These are phyloP conservation scores for Cyberlindnera veronae DNA, from an alignment of 805 yeast species.

Conservation along the genomic window DNA sequence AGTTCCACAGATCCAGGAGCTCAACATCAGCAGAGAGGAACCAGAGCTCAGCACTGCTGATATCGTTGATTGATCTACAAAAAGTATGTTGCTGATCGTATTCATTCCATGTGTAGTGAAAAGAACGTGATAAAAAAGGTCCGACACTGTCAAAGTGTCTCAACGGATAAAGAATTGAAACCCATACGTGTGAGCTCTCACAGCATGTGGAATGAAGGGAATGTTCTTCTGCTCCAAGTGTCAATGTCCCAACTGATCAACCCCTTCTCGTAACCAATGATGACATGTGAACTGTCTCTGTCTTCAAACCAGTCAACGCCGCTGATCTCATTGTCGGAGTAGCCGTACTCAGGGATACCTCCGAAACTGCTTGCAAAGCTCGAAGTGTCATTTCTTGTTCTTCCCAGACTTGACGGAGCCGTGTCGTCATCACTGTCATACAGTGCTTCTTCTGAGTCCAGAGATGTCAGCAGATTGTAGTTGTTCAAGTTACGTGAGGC, in stretches of 20 bases:
- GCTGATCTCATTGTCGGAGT: slow-evolving; percentile 46
- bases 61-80: slow-evolving; percentile 34
- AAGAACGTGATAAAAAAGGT: not conserved
- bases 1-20: slow-evolving; percentile 17
- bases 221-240: slow-evolving; percentile 57
- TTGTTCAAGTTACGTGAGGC: slow-evolving; percentile 24
- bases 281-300: slow-evolving; percentile 46
- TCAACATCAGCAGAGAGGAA: slow-evolving; percentile 16
- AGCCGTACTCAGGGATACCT: slow-evolving; percentile 21
- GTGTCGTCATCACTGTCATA: slow-evolving; percentile 22
- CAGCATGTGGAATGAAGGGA: slow-evolving; percentile 50
- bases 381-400: slow-evolving; percentile 11
- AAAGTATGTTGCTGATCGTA: not conserved
- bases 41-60: slow-evolving; percentile 31
- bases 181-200: slow-evolving; percentile 18
- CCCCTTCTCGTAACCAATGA: slow-evolving; percentile 67
- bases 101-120: not conserved
- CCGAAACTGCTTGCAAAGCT: slow-evolving; percentile 8
- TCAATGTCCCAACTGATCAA: slow-evolving; percentile 68
- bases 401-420: slow-evolving; percentile 12
- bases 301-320: slow-evolving; percentile 60
- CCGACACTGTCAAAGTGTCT: not conserved
- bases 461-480: slow-evolving; percentile 21
- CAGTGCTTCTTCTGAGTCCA: slow-evolving; percentile 15
- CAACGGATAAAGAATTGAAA: not conserved